Evolutionary conservation across 164 flowering plant species (phyloP).

Genomic region (Dillenia suffruticosa): DNA sequence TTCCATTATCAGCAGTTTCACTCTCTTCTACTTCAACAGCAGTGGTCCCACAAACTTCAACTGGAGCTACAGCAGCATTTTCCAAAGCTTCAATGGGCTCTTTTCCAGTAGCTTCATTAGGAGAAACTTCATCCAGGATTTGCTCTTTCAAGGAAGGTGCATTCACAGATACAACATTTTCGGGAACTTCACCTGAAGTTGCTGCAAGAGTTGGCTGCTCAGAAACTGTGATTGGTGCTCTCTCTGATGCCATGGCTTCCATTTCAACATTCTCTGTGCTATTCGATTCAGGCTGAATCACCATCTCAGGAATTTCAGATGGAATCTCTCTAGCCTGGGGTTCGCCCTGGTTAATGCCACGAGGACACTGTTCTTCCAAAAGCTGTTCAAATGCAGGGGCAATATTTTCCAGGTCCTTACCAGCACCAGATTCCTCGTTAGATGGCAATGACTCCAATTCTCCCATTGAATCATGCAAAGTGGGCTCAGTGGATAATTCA

Average conservation of each 20-base stretch:
- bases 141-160: conserved; percentile 6
- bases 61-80: conserved; percentile 1
- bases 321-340: conserved; percentile 4
- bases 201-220: neutral
- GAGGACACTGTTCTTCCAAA: conserved; percentile 8
- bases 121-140: too few species aligned
- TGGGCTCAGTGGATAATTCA: conserved; percentile 16
- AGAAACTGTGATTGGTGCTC: neutral
- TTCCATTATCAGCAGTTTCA: neutral
- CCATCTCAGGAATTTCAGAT: conserved; percentile 7
- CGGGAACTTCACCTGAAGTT: neutral
- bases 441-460: conserved; percentile 10
- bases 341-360: conserved; percentile 1
- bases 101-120: too few species aligned
- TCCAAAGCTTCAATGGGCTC: conserved; percentile 1
- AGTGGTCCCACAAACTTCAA: conserved; percentile 11
- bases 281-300: neutral
- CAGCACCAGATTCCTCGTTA: conserved; percentile 7
- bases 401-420: conserved; percentile 5
- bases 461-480: conserved; percentile 15
- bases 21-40: conserved; percentile 5
- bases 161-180: conserved; percentile 1
- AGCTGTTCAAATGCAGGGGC: conserved; percentile 9
- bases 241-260: neutral
- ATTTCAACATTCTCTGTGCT: neutral